phyloP scores from a whole-genome alignment of 257 asterid species.

The Solanum sejunctum region DNA sequence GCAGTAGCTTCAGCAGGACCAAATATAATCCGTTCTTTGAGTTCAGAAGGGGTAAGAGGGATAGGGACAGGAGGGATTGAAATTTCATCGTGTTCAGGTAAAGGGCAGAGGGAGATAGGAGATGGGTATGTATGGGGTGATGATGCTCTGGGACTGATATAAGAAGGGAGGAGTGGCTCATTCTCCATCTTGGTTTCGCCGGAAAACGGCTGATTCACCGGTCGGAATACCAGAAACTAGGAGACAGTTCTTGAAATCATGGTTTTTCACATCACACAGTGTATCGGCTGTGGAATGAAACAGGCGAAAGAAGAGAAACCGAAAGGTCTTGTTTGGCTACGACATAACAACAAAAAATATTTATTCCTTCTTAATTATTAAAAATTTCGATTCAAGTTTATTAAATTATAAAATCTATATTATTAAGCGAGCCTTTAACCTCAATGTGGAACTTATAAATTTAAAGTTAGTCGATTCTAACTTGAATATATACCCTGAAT shows the following conservation, averaged over 20 bases:
- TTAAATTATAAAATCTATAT: too few relatives aligned
- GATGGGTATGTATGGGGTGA: slow-evolving; percentile 14
- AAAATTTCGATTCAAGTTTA: too few relatives aligned
- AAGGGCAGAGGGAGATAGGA: slow-evolving; percentile 40
- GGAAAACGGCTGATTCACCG: background rate
- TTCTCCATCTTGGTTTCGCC: slow-evolving; percentile 38
- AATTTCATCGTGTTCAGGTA: slow-evolving; percentile 55
- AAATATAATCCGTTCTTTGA: slow-evolving; percentile 61
- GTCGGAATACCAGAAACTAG: slow-evolving; percentile 5
- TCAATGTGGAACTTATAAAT: too few relatives aligned
- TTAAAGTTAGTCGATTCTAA: too few relatives aligned
- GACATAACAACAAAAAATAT: background rate
- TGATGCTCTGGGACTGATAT: slow-evolving; percentile 17
- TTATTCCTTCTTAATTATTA: too few relatives aligned
- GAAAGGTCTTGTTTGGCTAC: background rate
- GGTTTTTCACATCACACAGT: background rate
- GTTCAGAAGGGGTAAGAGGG: slow-evolving; percentile 56
- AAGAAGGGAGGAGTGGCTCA: slow-evolving; percentile 61
- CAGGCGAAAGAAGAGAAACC: background rate
- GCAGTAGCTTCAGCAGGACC: slow-evolving; percentile 45
- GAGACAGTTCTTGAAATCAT: background rate
- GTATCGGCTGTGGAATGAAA: background rate
- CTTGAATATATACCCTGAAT: too few relatives aligned
- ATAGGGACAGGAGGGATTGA: slow-evolving; percentile 26
- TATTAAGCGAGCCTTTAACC: too few relatives aligned